Conservation (phyloP, 2,329 filamentous ascomycete species). For the Colletotrichum tropicale region DNA sequence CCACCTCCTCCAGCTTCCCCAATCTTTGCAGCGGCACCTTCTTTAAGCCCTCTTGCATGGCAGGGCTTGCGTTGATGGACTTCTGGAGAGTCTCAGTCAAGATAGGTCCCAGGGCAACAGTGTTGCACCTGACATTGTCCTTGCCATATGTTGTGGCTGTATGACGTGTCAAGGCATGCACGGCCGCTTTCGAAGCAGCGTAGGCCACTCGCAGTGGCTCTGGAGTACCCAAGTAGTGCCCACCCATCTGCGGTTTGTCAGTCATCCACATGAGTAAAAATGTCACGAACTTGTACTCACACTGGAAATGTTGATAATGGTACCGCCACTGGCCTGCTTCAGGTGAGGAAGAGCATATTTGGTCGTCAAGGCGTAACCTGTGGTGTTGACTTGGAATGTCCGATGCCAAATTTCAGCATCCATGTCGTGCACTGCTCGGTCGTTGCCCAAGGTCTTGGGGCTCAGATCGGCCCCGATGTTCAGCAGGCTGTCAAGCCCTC, state of each 20-base stretch:
- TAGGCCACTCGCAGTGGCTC: neutral
- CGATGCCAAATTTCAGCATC: neutral
- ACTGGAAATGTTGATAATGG: constrained; percentile 3
- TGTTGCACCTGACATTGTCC: constrained; percentile 1
- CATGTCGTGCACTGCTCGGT: neutral
- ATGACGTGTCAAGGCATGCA: constrained; percentile 1
- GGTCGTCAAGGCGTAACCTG: neutral
- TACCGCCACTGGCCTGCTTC: neutral
- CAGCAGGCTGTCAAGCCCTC: neutral
- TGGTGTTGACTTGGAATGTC: neutral
- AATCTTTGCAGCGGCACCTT: neutral
- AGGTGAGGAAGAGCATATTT: neutral
- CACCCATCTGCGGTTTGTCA: neutral
- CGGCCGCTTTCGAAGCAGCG: neutral
- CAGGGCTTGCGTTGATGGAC: neutral
- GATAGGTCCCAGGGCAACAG: neutral
- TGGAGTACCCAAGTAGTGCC: neutral
- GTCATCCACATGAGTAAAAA: neutral
- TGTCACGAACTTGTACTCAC: neutral
- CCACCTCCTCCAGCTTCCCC: neutral
- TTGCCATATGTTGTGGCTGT: neutral
- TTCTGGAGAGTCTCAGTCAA: neutral
- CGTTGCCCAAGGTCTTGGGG: neutral
- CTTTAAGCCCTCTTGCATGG: neutral
- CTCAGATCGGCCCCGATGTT: constrained; percentile 4